Percentiles rank a stretch among this genome's conserved stretches.
Evolutionary conservation across 257 asterid species (phyloP).

Genomic region (Solanum chilense): DNA sequence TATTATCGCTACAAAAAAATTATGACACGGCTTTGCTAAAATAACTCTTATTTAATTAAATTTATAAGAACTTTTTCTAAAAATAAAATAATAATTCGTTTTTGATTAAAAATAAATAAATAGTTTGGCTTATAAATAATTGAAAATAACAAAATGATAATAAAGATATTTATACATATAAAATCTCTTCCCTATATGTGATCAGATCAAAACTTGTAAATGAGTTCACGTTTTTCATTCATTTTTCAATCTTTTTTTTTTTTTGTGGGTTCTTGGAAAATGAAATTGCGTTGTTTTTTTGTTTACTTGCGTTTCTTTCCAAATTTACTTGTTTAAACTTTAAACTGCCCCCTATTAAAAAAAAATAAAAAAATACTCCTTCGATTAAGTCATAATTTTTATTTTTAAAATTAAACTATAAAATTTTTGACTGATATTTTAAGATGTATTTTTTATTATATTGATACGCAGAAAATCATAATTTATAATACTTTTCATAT

Average conservation of each 20-base stretch:
- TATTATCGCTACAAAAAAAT: not conserved
- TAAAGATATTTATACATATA: not conserved
- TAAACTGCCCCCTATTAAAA: not conserved
- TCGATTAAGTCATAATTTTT: too few species aligned
- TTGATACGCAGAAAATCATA: accelerated
- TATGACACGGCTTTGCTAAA: not conserved
- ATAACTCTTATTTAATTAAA: not conserved
- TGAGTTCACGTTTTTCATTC: not conserved
- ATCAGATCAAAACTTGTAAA: not conserved
- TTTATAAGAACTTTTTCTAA: not conserved
- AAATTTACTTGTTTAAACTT: not conserved
- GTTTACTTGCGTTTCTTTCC: not conserved
- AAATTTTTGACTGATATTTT: too few species aligned
- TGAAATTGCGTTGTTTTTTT: not conserved
- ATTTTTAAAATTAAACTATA: too few species aligned
- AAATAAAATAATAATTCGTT: not conserved
- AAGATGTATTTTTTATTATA: too few species aligned
- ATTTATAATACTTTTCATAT: too few species aligned
- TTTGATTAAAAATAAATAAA: not conserved
- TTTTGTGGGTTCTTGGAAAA: not conserved
- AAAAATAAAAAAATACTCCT: too few species aligned
- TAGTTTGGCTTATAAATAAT: not conserved
- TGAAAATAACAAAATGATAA: not conserved
- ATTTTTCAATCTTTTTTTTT: not conserved
- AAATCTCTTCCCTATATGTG: not conserved